These are phyloP conservation scores for Talaromyces amestolkiae DNA, from an alignment of 2,329 filamentous ascomycete species.

Conservation along the genomic window DNA sequence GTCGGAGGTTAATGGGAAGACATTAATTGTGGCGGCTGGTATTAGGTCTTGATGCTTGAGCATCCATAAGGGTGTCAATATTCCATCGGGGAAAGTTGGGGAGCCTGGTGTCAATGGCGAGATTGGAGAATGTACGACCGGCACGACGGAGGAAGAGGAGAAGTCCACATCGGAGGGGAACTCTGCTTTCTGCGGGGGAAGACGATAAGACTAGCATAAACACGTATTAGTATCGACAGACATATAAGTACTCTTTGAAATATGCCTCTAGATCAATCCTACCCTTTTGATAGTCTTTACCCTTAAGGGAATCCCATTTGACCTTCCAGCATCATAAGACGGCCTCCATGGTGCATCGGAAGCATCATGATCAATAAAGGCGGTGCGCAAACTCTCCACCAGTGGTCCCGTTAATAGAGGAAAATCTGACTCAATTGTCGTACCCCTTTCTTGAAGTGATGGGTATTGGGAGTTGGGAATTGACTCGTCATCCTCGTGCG, in stretches of 20 bases:
- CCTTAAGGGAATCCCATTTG: conserved; percentile 59
- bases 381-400: conserved; percentile 62
- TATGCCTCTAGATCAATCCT: conserved; percentile 42
- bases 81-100: conserved; percentile 80
- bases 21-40: conserved; percentile 75
- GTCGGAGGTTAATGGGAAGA: conserved; percentile 74
- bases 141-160: conserved; percentile 40
- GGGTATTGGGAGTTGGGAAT: conserved; percentile 45
- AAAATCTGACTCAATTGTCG: conserved; percentile 68
- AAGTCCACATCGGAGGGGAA: conserved; percentile 54
- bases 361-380: conserved; percentile 65
- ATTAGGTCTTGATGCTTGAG: conserved; percentile 83
- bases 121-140: conserved; percentile 80
- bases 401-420: conserved; percentile 64
- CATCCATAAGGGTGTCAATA: conserved; percentile 79
- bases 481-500: conserved; percentile 26
- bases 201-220: conserved; percentile 47
- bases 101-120: conserved; percentile 85
- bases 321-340: conserved; percentile 50
- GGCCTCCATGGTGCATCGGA: conserved; percentile 65
- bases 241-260: neutral
- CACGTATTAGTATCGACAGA: conserved; percentile 8
- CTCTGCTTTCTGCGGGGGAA: conserved; percentile 63
- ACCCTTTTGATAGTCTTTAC: conserved; percentile 78
- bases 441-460: conserved; percentile 56